These are phyloP conservation scores for Penicillium freii DNA, from an alignment of 2,329 filamentous ascomycete species.

Conservation along the genomic window DNA sequence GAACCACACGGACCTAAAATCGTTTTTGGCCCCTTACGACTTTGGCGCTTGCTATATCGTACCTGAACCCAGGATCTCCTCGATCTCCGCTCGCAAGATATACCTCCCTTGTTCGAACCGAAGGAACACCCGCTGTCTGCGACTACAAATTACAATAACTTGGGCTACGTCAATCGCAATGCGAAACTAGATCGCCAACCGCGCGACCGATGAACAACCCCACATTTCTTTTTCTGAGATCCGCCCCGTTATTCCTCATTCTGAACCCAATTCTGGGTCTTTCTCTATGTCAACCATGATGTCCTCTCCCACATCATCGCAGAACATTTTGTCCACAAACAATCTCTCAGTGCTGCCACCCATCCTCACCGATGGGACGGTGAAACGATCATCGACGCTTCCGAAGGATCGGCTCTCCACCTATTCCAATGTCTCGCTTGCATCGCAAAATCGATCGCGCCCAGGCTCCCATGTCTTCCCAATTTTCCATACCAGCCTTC, in stretches of 20 bases:
- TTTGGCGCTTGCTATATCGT: constrained; percentile 7
- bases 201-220: constrained; percentile 26
- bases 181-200: constrained; percentile 33
- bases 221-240: constrained; percentile 20
- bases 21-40: constrained; percentile 1
- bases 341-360: constrained; percentile 43
- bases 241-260: constrained; percentile 21
- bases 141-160: background rate
- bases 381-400: constrained; percentile 70
- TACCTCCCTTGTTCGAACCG: background rate
- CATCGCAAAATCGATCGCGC: constrained; percentile 62
- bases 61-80: background rate
- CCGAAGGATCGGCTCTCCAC: constrained; percentile 80
- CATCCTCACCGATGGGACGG: constrained; percentile 51
- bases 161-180: constrained; percentile 30
- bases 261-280: constrained; percentile 15
- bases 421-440: constrained; percentile 69
- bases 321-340: constrained; percentile 29
- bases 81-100: constrained; percentile 5
- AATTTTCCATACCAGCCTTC: constrained; percentile 76
- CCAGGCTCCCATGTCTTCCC: constrained; percentile 80
- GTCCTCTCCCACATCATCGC: constrained; percentile 34
- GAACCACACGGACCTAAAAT: background rate
- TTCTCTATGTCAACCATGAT: constrained; percentile 33
- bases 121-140: background rate